Evolutionary conservation across 2,329 filamentous ascomycete species (phyloP).

Genomic region (Venturia nashicola): DNA sequence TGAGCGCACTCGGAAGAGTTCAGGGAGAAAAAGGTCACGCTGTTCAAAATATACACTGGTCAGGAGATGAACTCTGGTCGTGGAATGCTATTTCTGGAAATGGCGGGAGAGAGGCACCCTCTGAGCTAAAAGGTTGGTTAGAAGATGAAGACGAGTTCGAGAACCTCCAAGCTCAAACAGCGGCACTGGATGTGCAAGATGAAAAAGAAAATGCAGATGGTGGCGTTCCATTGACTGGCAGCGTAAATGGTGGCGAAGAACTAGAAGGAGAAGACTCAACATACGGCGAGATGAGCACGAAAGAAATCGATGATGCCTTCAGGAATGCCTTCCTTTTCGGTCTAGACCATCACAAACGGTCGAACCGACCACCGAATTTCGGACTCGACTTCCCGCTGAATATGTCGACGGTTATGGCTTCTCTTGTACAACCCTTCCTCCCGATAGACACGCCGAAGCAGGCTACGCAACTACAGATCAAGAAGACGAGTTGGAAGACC

Average conservation of each 20-base stretch:
- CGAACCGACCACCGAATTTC: conserved; percentile 39
- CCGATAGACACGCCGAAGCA: conserved; percentile 45
- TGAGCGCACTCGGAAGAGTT: conserved; percentile 41
- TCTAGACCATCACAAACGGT: conserved; percentile 45
- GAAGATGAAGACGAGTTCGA: conserved; percentile 22
- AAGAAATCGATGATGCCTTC: conserved; percentile 56
- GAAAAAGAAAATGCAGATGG: conserved; percentile 5
- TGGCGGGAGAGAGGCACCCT: conserved; percentile 40
- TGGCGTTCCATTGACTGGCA: not conserved
- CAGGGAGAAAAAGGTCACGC: conserved; percentile 52
- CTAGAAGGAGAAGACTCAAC: conserved; percentile 8
- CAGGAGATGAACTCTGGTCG: conserved; percentile 56
- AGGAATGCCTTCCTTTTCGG: conserved; percentile 52
- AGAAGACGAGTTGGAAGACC: conserved; percentile 60
- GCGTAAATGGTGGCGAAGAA: not conserved
- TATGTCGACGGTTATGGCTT: conserved; percentile 51
- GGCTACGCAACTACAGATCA: conserved; percentile 49
- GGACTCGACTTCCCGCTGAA: conserved; percentile 50
- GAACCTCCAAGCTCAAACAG: conserved; percentile 27
- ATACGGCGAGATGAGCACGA: conserved; percentile 18
- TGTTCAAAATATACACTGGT: conserved; percentile 54
- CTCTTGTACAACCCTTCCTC: conserved; percentile 53
- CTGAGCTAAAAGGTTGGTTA: conserved; percentile 39
- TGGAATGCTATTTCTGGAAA: conserved; percentile 42
- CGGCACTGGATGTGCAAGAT: conserved; percentile 20